Percentiles rank a stretch among this genome's conserved stretches.
Evolutionary conservation across 306 rosid species (phyloP).

Genomic region (Trifolium repens): DNA sequence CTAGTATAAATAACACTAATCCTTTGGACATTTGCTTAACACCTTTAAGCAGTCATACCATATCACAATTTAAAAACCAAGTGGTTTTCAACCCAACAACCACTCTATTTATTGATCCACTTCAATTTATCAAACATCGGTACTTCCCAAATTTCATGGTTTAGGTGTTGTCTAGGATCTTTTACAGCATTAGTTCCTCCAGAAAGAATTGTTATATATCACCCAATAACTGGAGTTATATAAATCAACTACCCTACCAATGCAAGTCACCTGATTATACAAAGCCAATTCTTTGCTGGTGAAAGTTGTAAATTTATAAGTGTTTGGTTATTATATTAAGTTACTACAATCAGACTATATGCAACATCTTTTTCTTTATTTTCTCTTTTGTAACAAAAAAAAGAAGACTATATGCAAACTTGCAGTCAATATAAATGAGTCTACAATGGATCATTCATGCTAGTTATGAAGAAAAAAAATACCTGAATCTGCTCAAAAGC

Average conservation of each 20-base stretch:
- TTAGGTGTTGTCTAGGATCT: not conserved
- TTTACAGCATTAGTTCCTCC: constrained; percentile 14
- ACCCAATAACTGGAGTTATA: constrained; percentile 31
- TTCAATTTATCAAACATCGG: constrained; percentile 1
- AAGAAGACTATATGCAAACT: constrained; percentile 12
- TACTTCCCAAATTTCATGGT: constrained; percentile 1
- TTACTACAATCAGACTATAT: not conserved
- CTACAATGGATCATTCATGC: constrained; percentile 1
- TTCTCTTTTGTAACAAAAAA: too few species aligned
- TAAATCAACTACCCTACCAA: constrained; percentile 31
- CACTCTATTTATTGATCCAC: constrained; percentile 7
- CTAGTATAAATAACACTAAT: constrained; percentile 10
- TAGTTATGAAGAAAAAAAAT: constrained; percentile 37
- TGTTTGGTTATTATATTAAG: not conserved
- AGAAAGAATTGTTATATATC: not conserved
- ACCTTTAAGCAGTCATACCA: not conserved
- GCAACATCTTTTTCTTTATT: not conserved
- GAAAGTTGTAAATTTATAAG: constrained; percentile 18
- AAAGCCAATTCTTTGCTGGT: constrained; percentile 17
- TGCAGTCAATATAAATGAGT: constrained; percentile 4
- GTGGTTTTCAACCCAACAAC: constrained; percentile 1
- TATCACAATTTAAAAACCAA: constrained; percentile 13
- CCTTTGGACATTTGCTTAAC: not conserved
- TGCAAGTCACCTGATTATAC: constrained; percentile 9
- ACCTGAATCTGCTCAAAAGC: constrained; percentile 68